Evolutionary conservation across 495 filamentous ascomycete species (phyloP).

Genomic region (Podospora tetraspora): DNA sequence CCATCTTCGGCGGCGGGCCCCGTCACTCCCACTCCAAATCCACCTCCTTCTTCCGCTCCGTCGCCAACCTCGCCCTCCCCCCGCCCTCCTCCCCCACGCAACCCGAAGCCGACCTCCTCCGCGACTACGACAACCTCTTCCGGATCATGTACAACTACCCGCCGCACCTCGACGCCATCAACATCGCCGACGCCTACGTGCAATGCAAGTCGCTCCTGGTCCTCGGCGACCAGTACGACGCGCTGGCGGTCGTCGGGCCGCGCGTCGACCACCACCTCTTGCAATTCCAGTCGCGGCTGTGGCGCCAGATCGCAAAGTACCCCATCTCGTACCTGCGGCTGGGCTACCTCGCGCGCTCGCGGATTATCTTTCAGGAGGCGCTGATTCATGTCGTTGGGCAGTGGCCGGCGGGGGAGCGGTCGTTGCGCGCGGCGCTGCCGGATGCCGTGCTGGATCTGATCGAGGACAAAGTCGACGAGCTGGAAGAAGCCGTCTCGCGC

Average conservation of each 20-base stretch:
- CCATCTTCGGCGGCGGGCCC: slow-evolving; percentile 39
- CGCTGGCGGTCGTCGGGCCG: slow-evolving; percentile 76
- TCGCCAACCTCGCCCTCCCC: slow-evolving; percentile 66
- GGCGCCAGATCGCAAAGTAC: slow-evolving; percentile 93
- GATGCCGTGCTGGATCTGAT: slow-evolving; percentile 76
- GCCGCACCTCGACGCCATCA: slow-evolving; percentile 70
- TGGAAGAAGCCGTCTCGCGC: slow-evolving; percentile 61
- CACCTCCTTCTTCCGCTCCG: slow-evolving; percentile 70
- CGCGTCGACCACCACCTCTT: slow-evolving; percentile 90
- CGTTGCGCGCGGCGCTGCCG: slow-evolving; percentile 65
- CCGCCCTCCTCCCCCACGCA: slow-evolving; percentile 40
- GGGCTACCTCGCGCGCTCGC: slow-evolving; percentile 75
- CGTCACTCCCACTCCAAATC: slow-evolving; percentile 29
- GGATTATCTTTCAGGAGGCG: slow-evolving; percentile 84
- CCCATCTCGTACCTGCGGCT: slow-evolving; percentile 86
- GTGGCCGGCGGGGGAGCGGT: slow-evolving; percentile 75
- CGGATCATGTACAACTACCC: slow-evolving; percentile 90
- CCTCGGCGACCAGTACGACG: slow-evolving; percentile 88
- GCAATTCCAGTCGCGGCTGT: slow-evolving; percentile 80
- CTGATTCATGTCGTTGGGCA: slow-evolving; percentile 88
- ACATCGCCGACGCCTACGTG: slow-evolving; percentile 84
- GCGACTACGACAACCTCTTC: slow-evolving; percentile 90
- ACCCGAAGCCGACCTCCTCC: slow-evolving; percentile 62
- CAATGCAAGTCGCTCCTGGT: slow-evolving; percentile 83
- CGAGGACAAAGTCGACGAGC: slow-evolving; percentile 83